Conservation (phyloP, 2,329 filamentous ascomycete species). For the Alternaria panax region DNA sequence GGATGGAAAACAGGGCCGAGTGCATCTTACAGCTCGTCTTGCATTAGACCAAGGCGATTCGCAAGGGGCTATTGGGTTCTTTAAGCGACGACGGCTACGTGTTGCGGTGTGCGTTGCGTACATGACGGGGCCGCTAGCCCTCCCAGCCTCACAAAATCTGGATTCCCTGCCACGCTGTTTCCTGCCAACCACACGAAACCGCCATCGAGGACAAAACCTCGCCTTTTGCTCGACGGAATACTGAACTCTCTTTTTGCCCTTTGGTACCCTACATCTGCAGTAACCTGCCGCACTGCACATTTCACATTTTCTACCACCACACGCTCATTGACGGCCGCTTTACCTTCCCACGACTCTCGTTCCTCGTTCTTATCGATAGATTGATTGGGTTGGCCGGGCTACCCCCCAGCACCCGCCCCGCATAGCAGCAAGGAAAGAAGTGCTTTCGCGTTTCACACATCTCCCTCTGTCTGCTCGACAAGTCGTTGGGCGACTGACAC, state of each 20-base stretch:
- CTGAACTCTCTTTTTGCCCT: slow-evolving; percentile 7
- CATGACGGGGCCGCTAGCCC: slow-evolving; percentile 27
- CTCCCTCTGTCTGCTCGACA: slow-evolving; percentile 28
- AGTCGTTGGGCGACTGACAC: slow-evolving; percentile 27
- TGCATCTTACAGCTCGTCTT: slow-evolving; percentile 4
- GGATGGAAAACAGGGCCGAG: neutral
- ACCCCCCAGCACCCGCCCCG: slow-evolving; percentile 13
- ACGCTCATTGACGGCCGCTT: slow-evolving; percentile 22
- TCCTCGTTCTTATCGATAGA: slow-evolving; percentile 24
- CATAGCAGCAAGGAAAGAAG: slow-evolving; percentile 14
- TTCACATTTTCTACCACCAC: slow-evolving; percentile 13
- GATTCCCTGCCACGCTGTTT: slow-evolving; percentile 28
- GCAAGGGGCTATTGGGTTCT: slow-evolving; percentile 6
- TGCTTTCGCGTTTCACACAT: slow-evolving; percentile 39
- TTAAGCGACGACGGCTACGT: slow-evolving; percentile 27
- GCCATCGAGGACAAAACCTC: slow-evolving; percentile 18
- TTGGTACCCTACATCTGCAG: slow-evolving; percentile 16
- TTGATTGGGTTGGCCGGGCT: slow-evolving; percentile 22
- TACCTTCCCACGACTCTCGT: slow-evolving; percentile 14
- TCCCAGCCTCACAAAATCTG: slow-evolving; percentile 28
- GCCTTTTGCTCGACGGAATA: slow-evolving; percentile 24
- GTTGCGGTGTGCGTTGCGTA: slow-evolving; percentile 31
- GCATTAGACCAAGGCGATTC: neutral
- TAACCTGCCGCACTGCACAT: slow-evolving; percentile 22
- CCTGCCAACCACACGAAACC: slow-evolving; percentile 12